Base-by-base conservation (phyloP, 495 filamentous ascomycete genomes). In the Neurospora sp. region DNA sequence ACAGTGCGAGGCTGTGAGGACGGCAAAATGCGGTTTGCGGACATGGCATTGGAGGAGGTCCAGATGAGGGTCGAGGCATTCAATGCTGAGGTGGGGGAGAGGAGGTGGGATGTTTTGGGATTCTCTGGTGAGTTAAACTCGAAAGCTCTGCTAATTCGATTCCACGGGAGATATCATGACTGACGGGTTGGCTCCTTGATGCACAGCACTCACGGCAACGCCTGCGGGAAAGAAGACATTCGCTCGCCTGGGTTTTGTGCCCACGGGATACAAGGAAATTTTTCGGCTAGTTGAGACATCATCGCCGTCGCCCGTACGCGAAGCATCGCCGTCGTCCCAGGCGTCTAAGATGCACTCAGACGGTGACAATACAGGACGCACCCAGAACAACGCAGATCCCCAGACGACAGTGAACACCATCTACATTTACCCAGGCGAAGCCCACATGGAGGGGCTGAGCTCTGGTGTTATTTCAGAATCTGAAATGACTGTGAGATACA, bases 191-290 rank as follows among this genome's bases (percentile, higher is more conserved):
- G 54, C 1, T 1, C 54, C 0, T 23, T 35, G 10, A 6, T 38
- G n/a, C 16, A 38, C 35, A 82, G 80, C 80, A 3, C 77, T 82
- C 31, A 80, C 78, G 4, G 80, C 80, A 4, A 81, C 78, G 2
- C 39, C 72, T 3, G 76, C 74, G 9, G 80, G 80, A 7, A 77
- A 76, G 18, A 76, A 70, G 42, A 72, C 75, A 10, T 82, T 79
- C 69, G 46, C 74, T 20, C 76, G 78, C 9, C 46, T 80, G 69
- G 79, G 78, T 0, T 82, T 81, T 62, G 40, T 38, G 18, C 70
- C 76, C 0, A 82, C 80, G 1, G 80, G 80, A 4, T 82, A 82
- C 27, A 71, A 38, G 23, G 80, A 82, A 73, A 70, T 77, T 0
- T 80, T 82, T 71, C 37, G 4, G 14, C 70, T 23, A 10, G 1